Base-by-base conservation (phyloP, 2,329 filamentous ascomycete species). In the Cryphonectria nitschkei region DNA sequence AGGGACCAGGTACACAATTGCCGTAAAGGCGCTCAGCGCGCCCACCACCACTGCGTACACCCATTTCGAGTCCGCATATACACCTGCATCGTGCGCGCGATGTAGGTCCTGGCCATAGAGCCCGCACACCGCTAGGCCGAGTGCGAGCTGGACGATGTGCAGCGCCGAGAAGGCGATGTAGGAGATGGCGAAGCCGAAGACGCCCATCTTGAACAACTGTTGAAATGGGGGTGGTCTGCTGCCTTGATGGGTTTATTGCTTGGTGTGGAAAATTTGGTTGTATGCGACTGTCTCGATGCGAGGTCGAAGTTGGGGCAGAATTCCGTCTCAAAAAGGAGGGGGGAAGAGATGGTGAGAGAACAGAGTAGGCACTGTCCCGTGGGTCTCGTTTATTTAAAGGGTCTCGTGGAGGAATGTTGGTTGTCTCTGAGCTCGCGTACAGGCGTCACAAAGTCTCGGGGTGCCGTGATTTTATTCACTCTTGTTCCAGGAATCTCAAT, bases 121-220 rank as follows among this genome's bases (percentile, higher is more conserved):
- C 0, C 92, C 94, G 74, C 91, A 90, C 68, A 96, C 92, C 1
- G 92, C 87, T 70, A 97, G 81, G 19, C 90, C 93, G 74, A 97
- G 85, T 70, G 92, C 86, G 77, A 97, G 90, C 77, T 95, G 93
- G 72, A 91, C 81, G 79, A 95, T 85, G 78, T 95, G 92, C n/a
- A 94, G 81, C 74, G 86, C 74, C 34, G 85, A 82, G 77, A 92
- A 91, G 74, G 84, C 77, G 75, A 90, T 75, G 74, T 87, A 88
- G 79, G 83, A 82, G 76, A 80, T 68, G 29, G 82, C 77, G 67
- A 85, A 79, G 72, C 81, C 83, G 65, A 84, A 77, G 71, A 85
- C 68, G 64, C 83, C 83, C 85, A 87, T 87, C 29, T 73, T 79
- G 74, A 46, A 50, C 22, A 50, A 9, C 41, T 5, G 46, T 22